Percentiles rank a stretch among this genome's conserved stretches.
phyloP scores from a whole-genome alignment of 2,329 filamentous ascomycete species.

The Fusarium robinianum region DNA sequence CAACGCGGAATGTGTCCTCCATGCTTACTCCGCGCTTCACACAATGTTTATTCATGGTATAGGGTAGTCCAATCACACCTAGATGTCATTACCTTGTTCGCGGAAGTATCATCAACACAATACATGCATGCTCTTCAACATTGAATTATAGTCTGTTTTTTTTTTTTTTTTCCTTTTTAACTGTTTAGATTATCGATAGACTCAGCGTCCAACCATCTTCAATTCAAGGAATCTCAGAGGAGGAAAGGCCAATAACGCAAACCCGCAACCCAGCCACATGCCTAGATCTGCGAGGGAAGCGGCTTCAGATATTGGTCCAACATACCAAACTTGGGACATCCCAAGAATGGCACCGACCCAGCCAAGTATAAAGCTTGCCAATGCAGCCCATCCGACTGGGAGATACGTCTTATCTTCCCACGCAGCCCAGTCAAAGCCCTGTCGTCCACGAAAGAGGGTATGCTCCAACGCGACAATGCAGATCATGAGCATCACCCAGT shows the following conservation, averaged over 20 bases:
- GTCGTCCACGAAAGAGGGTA: constrained; percentile 47
- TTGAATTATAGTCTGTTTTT: no score
- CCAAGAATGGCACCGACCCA: constrained; percentile 59
- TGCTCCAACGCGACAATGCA: constrained; percentile 53
- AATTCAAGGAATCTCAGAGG: constrained; percentile 38
- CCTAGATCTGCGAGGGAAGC: constrained; percentile 56
- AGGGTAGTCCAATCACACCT: no score
- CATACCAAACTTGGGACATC: constrained; percentile 63
- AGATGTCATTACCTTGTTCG: no score
- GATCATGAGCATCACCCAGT: constrained; percentile 58
- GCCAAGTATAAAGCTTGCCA: constrained; percentile 50
- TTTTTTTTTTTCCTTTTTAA: no score
- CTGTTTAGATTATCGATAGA: no score
- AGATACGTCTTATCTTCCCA: constrained; percentile 53
- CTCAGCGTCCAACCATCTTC: constrained; percentile 33
- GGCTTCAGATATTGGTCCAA: constrained; percentile 59
- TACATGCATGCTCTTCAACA: no score
- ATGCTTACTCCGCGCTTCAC: no score
- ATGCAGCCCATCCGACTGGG: constrained; percentile 50
- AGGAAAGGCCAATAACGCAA: constrained; percentile 54
- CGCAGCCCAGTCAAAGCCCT: constrained; percentile 48
- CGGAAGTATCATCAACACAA: no score
- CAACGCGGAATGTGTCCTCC: no score
- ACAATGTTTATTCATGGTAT: no score
- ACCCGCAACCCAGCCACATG: constrained; percentile 65